Evolutionary conservation across 306 rosid genomes (phyloP).

Genomic region (Prunus kanzakura): DNA sequence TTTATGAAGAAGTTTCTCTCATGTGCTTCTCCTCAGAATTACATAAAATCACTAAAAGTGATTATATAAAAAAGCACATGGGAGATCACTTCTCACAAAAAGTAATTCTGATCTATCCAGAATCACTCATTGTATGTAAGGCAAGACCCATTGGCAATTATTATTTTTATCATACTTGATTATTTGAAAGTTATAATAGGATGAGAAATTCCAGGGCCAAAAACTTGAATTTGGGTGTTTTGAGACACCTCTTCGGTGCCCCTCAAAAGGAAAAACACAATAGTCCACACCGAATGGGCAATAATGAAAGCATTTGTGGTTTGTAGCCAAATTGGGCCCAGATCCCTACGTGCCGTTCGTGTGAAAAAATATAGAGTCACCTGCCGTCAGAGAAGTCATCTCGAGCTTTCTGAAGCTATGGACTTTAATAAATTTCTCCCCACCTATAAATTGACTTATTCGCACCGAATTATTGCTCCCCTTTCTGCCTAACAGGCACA

Average conservation of each 20-base stretch:
- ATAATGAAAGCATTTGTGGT: not conserved
- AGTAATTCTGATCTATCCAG: too few relatives aligned
- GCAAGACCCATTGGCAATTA: too few relatives aligned
- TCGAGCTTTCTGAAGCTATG: not conserved
- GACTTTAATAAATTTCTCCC: not conserved
- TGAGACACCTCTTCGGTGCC: not conserved
- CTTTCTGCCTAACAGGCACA: not conserved
- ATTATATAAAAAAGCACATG: too few relatives aligned
- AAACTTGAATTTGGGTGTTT: too few relatives aligned
- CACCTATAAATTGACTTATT: not conserved
- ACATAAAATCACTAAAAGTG: too few relatives aligned
- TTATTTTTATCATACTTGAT: too few relatives aligned
- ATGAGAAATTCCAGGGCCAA: too few relatives aligned
- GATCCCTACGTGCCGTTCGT: not conserved
- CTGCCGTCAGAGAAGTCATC: not conserved
- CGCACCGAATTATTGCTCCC: not conserved
- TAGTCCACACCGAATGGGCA: not conserved
- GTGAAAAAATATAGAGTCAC: not conserved
- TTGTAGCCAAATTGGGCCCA: not conserved
- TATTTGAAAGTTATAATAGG: too few relatives aligned
- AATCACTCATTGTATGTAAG: too few relatives aligned
- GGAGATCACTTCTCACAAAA: too few relatives aligned
- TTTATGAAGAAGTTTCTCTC: too few relatives aligned
- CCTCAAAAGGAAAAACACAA: not conserved
- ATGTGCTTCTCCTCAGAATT: rapidly evolving